Evolutionary conservation across 441 rosid genomes (phyloP), one percentile per base, ranked within the genome.

Genomic region (Aquilaria agallochum): DNA sequence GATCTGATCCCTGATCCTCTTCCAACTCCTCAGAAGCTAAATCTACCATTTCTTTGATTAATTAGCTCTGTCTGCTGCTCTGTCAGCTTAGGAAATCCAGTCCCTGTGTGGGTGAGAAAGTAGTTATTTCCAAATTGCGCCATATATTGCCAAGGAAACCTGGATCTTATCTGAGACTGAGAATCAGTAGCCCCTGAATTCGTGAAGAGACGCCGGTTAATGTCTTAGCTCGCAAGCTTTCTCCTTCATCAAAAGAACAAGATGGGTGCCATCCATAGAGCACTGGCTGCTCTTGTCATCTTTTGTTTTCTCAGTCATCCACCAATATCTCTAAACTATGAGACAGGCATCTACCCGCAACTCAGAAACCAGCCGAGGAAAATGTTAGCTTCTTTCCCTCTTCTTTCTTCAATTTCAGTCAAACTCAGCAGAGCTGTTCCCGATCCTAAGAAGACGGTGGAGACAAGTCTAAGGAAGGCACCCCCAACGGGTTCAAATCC

Each of bases 401-500:
- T 67, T 5, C 48, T 72, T 59, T 71, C 74, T 15, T 58, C 76
- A n/a, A 65, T 64, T 48, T 46, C 36, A 61, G 75, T 57, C 68
- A 76, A 68, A 72, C 54, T 49, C 55, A 69, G 52, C 44, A 76
- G 53, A 63, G 74, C 78, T 45, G 49, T 50, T 55, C 56, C 64
- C 67, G 73, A 67, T 68, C 68, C 77, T 33, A 53, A 56, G 58
- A 72, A 76, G 61, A 76, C 73, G 8, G 54, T 74, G 66, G 82
- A 71, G 42, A 67, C 78, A 55, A 77, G 81, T 71, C 80, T 84
- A 15, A 74, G 68, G 73, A 79, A 55, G 63, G 82, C 79, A 10
- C 88, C 88, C 3, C 69, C 77, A 8, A 87, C 83, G 56, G 66
- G 30, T 67, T 76, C 88, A 42, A 85, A 83, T 69, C 89, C 89